Conservation (phyloP, 768 basidiomycete genomes). For the Dioszegia crocea region DNA sequence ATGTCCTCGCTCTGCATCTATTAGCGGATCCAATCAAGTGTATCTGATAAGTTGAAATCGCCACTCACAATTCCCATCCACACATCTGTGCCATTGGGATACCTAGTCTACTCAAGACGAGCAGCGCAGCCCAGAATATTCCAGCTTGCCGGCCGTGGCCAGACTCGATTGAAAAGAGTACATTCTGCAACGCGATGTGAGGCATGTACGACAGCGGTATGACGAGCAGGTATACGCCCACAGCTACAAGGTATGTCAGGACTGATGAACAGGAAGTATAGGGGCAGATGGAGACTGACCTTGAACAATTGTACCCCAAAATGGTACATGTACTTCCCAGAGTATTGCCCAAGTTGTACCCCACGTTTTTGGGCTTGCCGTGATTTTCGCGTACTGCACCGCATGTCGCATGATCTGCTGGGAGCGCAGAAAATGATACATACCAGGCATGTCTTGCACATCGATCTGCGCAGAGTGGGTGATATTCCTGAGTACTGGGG, state of each 20-base stretch:
- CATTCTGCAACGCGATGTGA: constrained; percentile 27
- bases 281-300: neutral
- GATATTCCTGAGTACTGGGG: constrained; percentile 13
- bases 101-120: constrained; percentile 13
- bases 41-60: too few species aligned
- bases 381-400: neutral
- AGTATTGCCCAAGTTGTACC: constrained; percentile 12
- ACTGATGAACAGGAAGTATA: too few species aligned
- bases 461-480: constrained; percentile 22
- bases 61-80: neutral
- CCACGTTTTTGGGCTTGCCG: too few species aligned
- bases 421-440: constrained; percentile 15
- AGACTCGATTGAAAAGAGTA: constrained; percentile 23
- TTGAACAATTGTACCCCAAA: neutral
- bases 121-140: constrained; percentile 15
- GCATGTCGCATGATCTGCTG: constrained; percentile 19
- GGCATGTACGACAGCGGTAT: constrained; percentile 29
- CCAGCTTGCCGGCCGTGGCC: neutral
- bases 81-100: neutral
- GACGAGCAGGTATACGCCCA: neutral
- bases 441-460: constrained; percentile 27
- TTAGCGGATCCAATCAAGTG: too few species aligned
- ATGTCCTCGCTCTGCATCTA: neutral
- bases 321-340: constrained; percentile 18
- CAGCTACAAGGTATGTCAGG: constrained; percentile 5